phyloP scores from a whole-genome alignment of 1,139 yeast species.

The Candida tetrigidarum region DNA sequence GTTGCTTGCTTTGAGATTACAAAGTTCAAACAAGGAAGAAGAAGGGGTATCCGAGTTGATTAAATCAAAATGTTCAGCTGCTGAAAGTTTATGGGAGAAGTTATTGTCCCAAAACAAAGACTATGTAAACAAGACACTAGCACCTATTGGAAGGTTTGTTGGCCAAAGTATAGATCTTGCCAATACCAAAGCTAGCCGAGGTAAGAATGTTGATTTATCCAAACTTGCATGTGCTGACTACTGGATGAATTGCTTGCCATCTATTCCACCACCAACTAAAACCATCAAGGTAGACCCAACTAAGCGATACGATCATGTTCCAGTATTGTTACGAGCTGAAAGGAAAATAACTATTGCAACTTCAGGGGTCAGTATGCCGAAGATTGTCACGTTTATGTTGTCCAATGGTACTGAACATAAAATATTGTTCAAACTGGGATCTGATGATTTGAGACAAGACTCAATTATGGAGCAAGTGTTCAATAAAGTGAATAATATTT shows the following conservation, averaged over 20 bases:
- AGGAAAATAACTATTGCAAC: conserved; percentile 61
- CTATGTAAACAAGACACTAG: conserved; percentile 22
- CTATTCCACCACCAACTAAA: conserved; percentile 74
- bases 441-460: conserved; percentile 94
- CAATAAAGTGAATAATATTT: conserved; percentile 77
- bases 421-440: conserved; percentile 77
- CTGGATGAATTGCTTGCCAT: conserved; percentile 59
- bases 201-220: conserved; percentile 38
- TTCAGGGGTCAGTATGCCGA: conserved; percentile 87
- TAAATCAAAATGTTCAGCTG: conserved; percentile 54
- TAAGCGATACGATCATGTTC: conserved; percentile 51
- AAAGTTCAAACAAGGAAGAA: conserved; percentile 36
- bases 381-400: conserved; percentile 60
- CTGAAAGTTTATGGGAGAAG: conserved; percentile 48
- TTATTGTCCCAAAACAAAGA: conserved; percentile 13
- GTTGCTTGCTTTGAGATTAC: conserved; percentile 58
- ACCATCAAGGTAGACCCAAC: conserved; percentile 44
- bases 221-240: conserved; percentile 47
- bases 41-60: conserved; percentile 35
- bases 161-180: conserved; percentile 57
- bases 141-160: conserved; percentile 53
- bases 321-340: conserved; percentile 51
- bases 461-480: conserved; percentile 98
- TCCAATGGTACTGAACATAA: conserved; percentile 62
- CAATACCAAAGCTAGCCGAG: conserved; percentile 41